Percentiles rank a stretch among this genome's conserved stretches.
Conservation (phyloP, 192 early-diverging fungal genomes). For the Coemansia sp. region DNA sequence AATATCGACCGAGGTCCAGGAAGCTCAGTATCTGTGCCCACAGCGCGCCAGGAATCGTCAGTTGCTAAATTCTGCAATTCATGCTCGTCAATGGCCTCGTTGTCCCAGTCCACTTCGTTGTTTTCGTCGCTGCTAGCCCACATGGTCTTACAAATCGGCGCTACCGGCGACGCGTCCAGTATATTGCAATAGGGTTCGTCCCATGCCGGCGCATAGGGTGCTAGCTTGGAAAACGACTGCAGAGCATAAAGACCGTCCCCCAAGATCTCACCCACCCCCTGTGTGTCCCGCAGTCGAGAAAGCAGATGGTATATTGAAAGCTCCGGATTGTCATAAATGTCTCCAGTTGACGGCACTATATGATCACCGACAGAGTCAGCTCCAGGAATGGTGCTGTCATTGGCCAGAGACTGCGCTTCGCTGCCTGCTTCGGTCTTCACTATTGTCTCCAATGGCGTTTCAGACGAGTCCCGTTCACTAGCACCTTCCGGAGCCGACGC, state of each 20-base stretch:
- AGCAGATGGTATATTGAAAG: slow-evolving; percentile 43
- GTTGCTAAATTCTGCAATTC: slow-evolving; percentile 20
- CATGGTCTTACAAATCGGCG: slow-evolving; percentile 52
- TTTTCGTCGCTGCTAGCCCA: slow-evolving; percentile 28
- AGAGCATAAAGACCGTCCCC: slow-evolving; percentile 41
- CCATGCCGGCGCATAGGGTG: slow-evolving; percentile 37
- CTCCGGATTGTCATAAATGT: slow-evolving; percentile 16
- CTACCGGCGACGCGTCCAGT: slow-evolving; percentile 41
- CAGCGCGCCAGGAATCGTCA: slow-evolving; percentile 10
- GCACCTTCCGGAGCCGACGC: not conserved
- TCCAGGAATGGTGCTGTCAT: too few relatives aligned
- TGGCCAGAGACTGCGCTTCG: not conserved
- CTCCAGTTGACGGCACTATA: slow-evolving; percentile 19
- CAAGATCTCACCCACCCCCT: slow-evolving; percentile 32
- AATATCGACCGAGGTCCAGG: slow-evolving; percentile 30
- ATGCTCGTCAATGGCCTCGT: slow-evolving; percentile 15
- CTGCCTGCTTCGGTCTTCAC: not conserved
- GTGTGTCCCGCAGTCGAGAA: slow-evolving; percentile 18
- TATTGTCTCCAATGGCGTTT: not conserved
- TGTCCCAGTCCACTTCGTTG: not conserved
- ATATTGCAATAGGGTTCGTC: slow-evolving; percentile 43
- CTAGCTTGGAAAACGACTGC: slow-evolving; percentile 24
- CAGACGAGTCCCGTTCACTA: not conserved
- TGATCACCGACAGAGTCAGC: slow-evolving; percentile 11
- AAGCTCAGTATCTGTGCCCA: slow-evolving; percentile 20